Evolutionary conservation across 768 basidiomycete species (phyloP).

Genomic region (Tylopilus sp.): DNA sequence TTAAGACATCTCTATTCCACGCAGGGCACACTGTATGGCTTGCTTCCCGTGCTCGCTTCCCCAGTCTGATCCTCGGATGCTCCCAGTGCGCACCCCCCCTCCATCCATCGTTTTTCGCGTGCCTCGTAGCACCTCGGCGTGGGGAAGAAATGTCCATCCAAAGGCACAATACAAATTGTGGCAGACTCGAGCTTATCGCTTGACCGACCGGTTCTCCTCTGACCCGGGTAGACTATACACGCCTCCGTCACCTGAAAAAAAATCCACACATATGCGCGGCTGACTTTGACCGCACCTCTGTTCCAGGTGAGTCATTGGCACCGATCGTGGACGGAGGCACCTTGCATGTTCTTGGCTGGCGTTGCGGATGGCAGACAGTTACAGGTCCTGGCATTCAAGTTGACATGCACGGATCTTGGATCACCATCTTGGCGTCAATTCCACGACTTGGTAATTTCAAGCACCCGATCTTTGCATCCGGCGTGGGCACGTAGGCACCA

Average conservation of each 20-base stretch:
- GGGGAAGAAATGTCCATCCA: background rate
- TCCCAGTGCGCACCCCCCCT: background rate
- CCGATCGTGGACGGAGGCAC: background rate
- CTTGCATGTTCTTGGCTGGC: background rate
- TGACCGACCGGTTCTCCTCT: background rate
- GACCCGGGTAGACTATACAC: background rate
- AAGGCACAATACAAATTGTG: background rate
- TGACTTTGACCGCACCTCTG: background rate
- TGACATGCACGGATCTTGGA: background rate
- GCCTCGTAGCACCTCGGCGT: background rate
- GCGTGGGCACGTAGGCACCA: background rate
- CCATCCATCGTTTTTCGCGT: background rate
- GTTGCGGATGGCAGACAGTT: too few relatives aligned
- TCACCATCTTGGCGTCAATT: conserved; percentile 1
- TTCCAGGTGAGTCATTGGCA: background rate
- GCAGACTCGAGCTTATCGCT: conserved; percentile 2
- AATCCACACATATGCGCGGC: background rate
- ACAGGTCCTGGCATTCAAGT: background rate
- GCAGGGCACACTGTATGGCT: background rate
- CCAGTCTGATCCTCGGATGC: conserved; percentile 11
- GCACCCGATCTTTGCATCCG: background rate
- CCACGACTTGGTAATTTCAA: background rate
- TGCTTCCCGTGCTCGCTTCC: background rate
- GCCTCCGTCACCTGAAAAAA: conserved; percentile 2
- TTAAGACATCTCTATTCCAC: background rate